Percentiles rank a stretch among this genome's conserved stretches.
phyloP scores from a whole-genome alignment of 768 basidiomycete genomes.

The Ramaria rubella region DNA sequence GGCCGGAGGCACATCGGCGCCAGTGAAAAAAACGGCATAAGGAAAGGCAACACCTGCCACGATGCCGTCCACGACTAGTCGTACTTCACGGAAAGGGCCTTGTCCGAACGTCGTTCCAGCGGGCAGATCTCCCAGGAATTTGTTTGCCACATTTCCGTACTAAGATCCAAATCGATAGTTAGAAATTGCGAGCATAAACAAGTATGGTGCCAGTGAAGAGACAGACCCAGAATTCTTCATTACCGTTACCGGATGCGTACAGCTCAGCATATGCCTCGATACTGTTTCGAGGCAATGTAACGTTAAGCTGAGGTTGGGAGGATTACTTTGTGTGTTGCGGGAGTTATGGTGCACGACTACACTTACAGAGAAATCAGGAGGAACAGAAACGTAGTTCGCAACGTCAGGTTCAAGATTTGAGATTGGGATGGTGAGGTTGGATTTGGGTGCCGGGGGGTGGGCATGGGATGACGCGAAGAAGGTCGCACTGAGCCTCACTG shows the following conservation, averaged over 20 bases:
- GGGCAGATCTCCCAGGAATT: conserved; percentile 52
- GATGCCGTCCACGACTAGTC: conserved; percentile 47
- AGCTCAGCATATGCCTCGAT: conserved; percentile 64
- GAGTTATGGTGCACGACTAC: conserved; percentile 16
- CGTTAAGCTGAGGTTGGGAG: conserved; percentile 40
- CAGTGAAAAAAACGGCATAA: conserved; percentile 62
- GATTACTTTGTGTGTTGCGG: neutral
- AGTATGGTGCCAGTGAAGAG: conserved; percentile 9
- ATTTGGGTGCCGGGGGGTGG: conserved; percentile 53
- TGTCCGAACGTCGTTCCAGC: conserved; percentile 38
- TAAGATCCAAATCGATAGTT: conserved; percentile 37
- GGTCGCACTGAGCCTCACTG: conserved; percentile 64
- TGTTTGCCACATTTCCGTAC: conserved; percentile 66
- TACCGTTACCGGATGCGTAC: conserved; percentile 57
- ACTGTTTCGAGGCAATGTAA: conserved; percentile 64
- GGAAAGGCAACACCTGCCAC: conserved; percentile 55
- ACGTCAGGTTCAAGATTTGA: conserved; percentile 56
- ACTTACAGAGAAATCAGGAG: conserved; percentile 61
- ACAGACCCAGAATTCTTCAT: conserved; percentile 81
- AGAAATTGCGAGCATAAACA: neutral
- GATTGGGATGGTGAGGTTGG: conserved; percentile 63
- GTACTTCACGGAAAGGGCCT: conserved; percentile 57
- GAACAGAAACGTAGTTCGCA: conserved; percentile 67
- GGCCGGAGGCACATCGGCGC: conserved; percentile 57
- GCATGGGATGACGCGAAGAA: conserved; percentile 54